A percentile compares a stretch with the other conserved stretches of the same genome.
Conservation (phyloP, 805 yeast species). For the Zygoascus bituminiphila region DNA sequence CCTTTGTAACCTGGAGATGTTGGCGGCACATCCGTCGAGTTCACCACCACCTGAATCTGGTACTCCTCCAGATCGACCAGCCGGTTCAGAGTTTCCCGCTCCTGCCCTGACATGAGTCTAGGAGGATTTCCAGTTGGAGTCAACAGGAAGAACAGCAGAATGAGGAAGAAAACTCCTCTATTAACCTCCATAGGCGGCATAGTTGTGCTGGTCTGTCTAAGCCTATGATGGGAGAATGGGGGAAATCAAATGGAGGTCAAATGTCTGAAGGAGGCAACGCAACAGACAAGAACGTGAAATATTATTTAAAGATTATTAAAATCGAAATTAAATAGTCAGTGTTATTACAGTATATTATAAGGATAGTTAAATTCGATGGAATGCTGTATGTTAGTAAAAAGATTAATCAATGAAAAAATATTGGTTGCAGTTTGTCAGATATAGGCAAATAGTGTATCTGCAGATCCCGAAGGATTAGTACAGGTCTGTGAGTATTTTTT, state of each 20-base stretch:
- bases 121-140: slow-evolving; percentile 35
- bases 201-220: not conserved
- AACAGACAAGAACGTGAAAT: not conserved
- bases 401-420: not conserved
- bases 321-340: not conserved
- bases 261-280: not conserved
- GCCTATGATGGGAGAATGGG: not conserved
- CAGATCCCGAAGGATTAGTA: slow-evolving; percentile 4
- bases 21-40: slow-evolving; percentile 33
- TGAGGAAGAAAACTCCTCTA: slow-evolving; percentile 24
- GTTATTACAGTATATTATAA: not conserved
- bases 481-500: slow-evolving; percentile 12
- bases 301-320: not conserved
- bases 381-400: too few species aligned
- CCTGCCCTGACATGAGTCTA: slow-evolving; percentile 25
- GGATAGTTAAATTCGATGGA: not conserved
- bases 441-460: slow-evolving; percentile 5
- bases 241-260: not conserved
- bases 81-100: slow-evolving; percentile 33
- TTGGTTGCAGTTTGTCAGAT: not conserved
- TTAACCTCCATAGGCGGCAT: slow-evolving; percentile 17
- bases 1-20: slow-evolving; percentile 30
- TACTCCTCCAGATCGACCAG: slow-evolving; percentile 30
- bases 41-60: slow-evolving; percentile 30
- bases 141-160: slow-evolving; percentile 34